A percentile compares a stretch with the other conserved stretches of the same genome.
Conservation (phyloP, 805 yeast genomes). For the Alloascoidea hylecoeti region DNA sequence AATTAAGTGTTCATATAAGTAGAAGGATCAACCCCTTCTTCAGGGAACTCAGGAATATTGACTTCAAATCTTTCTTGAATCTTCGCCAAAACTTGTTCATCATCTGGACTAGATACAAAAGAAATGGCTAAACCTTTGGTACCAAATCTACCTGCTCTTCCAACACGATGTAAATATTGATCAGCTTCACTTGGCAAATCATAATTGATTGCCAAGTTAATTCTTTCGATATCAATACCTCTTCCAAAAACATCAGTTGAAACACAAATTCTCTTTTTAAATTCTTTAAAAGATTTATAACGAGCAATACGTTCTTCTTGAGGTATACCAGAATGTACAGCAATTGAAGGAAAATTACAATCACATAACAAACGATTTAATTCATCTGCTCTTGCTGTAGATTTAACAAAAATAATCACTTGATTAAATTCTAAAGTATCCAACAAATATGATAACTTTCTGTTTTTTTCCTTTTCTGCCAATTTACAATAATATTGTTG, state of each 20-base stretch:
- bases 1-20: conserved; percentile 88
- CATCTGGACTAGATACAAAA: conserved; percentile 74
- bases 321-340: conserved; percentile 88
- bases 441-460: conserved; percentile 79
- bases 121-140: conserved; percentile 96
- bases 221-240: conserved; percentile 98
- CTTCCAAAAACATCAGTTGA: conserved; percentile 98
- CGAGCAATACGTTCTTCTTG: conserved; percentile 98
- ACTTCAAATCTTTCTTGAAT: conserved; percentile 97
- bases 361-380: conserved; percentile 79
- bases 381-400: conserved; percentile 85
- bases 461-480: conserved; percentile 84
- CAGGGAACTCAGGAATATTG: conserved; percentile 89
- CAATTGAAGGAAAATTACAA: conserved; percentile 93
- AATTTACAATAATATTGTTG: conserved; percentile 92
- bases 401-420: conserved; percentile 90
- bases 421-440: conserved; percentile 95
- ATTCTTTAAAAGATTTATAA: conserved; percentile 92
- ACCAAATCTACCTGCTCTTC: conserved; percentile 99
- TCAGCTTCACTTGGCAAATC: conserved; percentile 95
- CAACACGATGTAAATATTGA: conserved; percentile 97
- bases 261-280: conserved; percentile 96
- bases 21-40: conserved; percentile 94
- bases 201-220: conserved; percentile 94
- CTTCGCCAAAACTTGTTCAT: conserved; percentile 78